A percentile compares a stretch with the other conserved stretches of the same genome.
These are phyloP conservation scores for Cercophora samala DNA, from an alignment of 495 filamentous ascomycete species.

Conservation along the genomic window DNA sequence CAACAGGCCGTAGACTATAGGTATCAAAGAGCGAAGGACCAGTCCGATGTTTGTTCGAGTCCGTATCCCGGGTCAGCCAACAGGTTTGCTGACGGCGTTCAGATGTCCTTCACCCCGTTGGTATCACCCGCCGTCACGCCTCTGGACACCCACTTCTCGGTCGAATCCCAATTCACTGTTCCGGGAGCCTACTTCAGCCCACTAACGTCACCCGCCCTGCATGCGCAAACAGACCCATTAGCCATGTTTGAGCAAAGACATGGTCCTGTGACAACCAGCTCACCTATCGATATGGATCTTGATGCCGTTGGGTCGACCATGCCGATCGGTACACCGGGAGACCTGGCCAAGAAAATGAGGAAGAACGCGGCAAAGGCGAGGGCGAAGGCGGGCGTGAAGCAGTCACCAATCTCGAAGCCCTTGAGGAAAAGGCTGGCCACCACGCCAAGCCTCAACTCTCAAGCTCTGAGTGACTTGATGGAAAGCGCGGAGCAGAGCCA, in stretches of 20 bases:
- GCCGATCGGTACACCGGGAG: conserved; percentile 35
- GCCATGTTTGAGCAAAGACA: conserved; percentile 43
- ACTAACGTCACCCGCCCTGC: conserved; percentile 84
- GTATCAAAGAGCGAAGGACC: conserved; percentile 66
- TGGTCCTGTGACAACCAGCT: conserved; percentile 38
- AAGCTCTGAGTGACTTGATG: conserved; percentile 52
- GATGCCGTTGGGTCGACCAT: conserved; percentile 31
- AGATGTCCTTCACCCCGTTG: conserved; percentile 91
- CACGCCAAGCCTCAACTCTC: conserved; percentile 54
- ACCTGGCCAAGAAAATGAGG: conserved; percentile 47
- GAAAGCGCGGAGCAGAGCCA: conserved; percentile 33
- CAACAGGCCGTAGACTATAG: conserved; percentile 65
- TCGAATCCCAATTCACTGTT: conserved; percentile 74
- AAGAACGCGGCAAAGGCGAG: conserved; percentile 47
- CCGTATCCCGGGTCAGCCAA: conserved; percentile 10
- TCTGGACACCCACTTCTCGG: conserved; percentile 74
- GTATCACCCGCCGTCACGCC: conserved; percentile 94
- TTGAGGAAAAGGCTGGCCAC: conserved; percentile 60
- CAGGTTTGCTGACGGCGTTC: conserved; percentile 32
- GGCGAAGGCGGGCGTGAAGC: conserved; percentile 55
- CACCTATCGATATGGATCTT: conserved; percentile 47
- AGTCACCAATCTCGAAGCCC: conserved; percentile 84
- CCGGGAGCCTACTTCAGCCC: conserved; percentile 93
- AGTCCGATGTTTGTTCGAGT: conserved; percentile 66
- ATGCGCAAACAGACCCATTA: conserved; percentile 64